phyloP scores from a whole-genome alignment of 305 asterid species.

The Ajuga reptans region DNA sequence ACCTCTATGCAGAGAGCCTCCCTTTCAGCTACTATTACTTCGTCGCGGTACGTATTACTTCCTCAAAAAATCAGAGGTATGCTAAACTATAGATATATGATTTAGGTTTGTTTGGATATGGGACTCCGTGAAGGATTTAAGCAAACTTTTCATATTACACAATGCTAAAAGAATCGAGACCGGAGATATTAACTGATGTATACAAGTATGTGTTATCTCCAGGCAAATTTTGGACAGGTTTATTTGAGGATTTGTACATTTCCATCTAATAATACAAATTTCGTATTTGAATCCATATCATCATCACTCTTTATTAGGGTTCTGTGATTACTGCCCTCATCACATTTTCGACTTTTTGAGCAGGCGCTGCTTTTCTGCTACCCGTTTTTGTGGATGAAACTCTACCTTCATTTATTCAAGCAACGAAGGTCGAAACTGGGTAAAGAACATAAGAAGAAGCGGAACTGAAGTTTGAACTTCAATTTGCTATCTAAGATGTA shows the following conservation, averaged over 20 bases:
- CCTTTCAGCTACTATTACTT: constrained; percentile 65
- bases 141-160: no score
- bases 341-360: constrained; percentile 4
- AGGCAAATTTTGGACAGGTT: no score
- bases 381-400: constrained; percentile 83
- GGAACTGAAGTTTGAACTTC: constrained; percentile 26
- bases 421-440: constrained; percentile 77
- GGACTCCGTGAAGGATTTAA: neutral
- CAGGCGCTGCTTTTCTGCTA: constrained; percentile 70
- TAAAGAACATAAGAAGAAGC: constrained; percentile 52
- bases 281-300: no score
- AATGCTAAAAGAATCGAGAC: neutral
- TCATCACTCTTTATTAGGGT: neutral
- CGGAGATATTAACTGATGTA: neutral
- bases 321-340: neutral
- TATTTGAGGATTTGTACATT: no score
- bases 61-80: neutral
- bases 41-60: constrained; percentile 35
- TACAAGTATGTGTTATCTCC: neutral
- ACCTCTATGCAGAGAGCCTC: constrained; percentile 52
- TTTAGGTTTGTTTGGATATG: neutral
- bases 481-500: neutral
- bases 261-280: no score
- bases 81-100: neutral
- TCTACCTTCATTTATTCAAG: constrained; percentile 80